Evolutionary conservation across 129 eudicot species (phyloP).

Genomic region (Centrapalus pauciflorus): DNA sequence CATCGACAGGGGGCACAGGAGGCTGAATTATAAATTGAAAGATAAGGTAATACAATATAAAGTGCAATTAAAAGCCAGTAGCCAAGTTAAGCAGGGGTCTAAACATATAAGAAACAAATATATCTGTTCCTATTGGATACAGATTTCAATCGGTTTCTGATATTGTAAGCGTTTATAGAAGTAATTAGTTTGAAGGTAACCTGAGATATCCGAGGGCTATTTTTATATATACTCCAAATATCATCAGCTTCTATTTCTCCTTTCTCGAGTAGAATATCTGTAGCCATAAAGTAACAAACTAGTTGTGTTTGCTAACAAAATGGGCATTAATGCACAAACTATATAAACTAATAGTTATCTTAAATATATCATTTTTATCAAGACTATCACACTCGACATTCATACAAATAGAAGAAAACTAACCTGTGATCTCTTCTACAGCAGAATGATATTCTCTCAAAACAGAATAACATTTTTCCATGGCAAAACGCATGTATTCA

Average conservation of each 20-base stretch:
- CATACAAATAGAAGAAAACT: conserved; percentile 6
- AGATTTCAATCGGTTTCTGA: neutral
- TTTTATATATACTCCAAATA: conserved; percentile 72
- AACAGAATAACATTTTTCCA: conserved; percentile 64
- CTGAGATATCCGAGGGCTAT: conserved; percentile 70
- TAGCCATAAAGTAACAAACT: conserved; percentile 11
- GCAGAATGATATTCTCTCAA: conserved; percentile 69
- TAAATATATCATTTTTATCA: neutral
- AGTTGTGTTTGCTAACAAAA: neutral
- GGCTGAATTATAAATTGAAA: conserved; percentile 41
- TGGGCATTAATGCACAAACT: too few species aligned
- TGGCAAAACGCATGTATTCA: conserved; percentile 89
- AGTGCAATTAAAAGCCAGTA: neutral
- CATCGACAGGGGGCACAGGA: conserved; percentile 67
- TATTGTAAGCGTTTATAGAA: neutral
- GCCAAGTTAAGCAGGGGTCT: neutral
- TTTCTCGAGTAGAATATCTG: conserved; percentile 77
- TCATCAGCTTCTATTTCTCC: conserved; percentile 77
- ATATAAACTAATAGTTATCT: neutral
- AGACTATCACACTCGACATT: neutral
- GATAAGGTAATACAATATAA: neutral
- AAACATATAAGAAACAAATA: neutral
- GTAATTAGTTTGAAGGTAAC: conserved; percentile 30
- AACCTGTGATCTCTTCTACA: conserved; percentile 85
- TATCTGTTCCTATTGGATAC: neutral